These are phyloP conservation scores for Trichoderma breve DNA, from an alignment of 2,329 filamentous ascomycete genomes.

Conservation along the genomic window DNA sequence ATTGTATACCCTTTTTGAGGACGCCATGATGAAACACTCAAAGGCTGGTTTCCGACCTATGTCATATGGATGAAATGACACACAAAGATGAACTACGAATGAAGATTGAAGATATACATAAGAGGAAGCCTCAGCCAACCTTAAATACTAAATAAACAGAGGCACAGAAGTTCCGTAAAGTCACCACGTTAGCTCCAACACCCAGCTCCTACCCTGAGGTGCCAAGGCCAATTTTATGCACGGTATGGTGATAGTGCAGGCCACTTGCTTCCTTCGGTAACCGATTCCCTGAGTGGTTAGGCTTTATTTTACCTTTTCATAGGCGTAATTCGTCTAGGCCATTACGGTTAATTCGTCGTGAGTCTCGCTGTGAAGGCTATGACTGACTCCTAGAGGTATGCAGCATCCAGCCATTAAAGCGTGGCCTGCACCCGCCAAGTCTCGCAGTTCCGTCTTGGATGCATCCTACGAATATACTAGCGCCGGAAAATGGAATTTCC, in stretches of 20 bases:
- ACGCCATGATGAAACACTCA: background rate
- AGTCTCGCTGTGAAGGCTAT: background rate
- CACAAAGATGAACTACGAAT: background rate
- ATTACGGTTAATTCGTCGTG: background rate
- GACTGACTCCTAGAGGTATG: background rate
- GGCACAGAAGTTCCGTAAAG: background rate
- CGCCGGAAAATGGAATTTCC: background rate
- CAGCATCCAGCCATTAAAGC: background rate
- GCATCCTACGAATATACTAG: background rate
- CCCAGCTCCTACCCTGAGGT: background rate
- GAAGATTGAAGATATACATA: background rate
- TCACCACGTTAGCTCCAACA: background rate
- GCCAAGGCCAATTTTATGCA: background rate
- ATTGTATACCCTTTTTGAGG: background rate
- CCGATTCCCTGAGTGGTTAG: background rate
- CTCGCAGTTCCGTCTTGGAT: background rate
- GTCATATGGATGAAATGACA: background rate
- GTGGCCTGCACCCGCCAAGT: background rate
- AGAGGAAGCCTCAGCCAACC: background rate
- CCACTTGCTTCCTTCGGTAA: background rate
- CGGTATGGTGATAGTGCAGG: background rate
- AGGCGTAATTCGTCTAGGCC: background rate
- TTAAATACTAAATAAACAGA: background rate
- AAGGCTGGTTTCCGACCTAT: background rate
- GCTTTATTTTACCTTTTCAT: background rate